Evolutionary conservation across 305 asterid species (phyloP).

Genomic region (Fraxinus baroniana): DNA sequence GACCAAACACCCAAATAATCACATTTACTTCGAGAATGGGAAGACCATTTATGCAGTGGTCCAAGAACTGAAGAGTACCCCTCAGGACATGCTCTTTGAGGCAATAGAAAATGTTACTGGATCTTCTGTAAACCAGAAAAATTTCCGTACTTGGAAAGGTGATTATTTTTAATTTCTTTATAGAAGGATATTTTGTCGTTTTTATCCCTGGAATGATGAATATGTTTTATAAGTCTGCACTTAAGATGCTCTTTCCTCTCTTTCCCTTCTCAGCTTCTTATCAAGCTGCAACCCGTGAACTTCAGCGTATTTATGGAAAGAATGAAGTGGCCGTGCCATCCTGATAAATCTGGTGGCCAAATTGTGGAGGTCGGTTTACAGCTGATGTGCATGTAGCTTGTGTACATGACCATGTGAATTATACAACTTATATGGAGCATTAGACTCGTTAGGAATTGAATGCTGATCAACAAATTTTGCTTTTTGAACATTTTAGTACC

Average conservation of each 20-base stretch:
- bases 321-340: slow-evolving; percentile 38
- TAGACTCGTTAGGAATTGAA: slow-evolving; percentile 14
- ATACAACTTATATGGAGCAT: slow-evolving; percentile 15
- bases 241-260: neutral
- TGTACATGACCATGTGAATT: slow-evolving; percentile 27
- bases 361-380: slow-evolving; percentile 29
- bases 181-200: neutral
- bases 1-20: slow-evolving; percentile 80
- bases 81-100: slow-evolving; percentile 54
- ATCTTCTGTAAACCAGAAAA: slow-evolving; percentile 53
- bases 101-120: slow-evolving; percentile 52
- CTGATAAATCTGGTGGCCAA: slow-evolving; percentile 23
- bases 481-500: slow-evolving; percentile 8
- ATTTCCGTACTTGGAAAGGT: slow-evolving; percentile 69
- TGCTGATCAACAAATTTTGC: slow-evolving; percentile 19
- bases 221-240: neutral
- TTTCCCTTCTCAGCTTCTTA: slow-evolving; percentile 49
- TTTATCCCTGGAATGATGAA: neutral
- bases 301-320: slow-evolving; percentile 55
- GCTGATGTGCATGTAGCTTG: slow-evolving; percentile 32
- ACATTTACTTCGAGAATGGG: slow-evolving; percentile 72
- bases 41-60: slow-evolving; percentile 69
- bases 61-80: slow-evolving; percentile 67
- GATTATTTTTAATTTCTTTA: slow-evolving; percentile 12
- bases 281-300: slow-evolving; percentile 62